Conservation (phyloP, 129 eudicot species). For the Solidago caesia region DNA sequence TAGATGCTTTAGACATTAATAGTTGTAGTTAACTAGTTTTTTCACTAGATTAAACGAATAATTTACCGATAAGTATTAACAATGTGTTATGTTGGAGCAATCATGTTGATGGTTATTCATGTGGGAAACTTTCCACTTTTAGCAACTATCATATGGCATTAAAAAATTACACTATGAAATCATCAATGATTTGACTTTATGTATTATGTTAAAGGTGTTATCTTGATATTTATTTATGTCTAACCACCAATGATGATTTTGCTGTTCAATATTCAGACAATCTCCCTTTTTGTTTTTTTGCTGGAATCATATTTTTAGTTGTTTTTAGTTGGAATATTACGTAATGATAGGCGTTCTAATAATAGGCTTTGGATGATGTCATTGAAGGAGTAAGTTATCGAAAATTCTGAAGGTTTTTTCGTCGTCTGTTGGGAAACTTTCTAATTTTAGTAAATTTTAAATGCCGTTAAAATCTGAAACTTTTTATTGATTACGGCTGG, state of each 20-base stretch:
- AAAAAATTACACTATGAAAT: background rate
- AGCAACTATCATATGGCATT: slow-evolving; percentile 10
- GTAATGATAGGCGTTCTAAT: slow-evolving; percentile 13
- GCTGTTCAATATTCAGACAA: slow-evolving; percentile 18
- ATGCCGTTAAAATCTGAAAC: background rate
- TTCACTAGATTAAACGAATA: background rate
- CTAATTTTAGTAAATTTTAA: slow-evolving; percentile 13
- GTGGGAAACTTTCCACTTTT: slow-evolving; percentile 6
- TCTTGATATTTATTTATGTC: background rate
- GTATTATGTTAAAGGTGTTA: slow-evolving; percentile 14
- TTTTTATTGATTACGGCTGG: background rate
- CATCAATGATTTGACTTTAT: slow-evolving; percentile 12
- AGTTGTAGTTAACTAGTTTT: background rate
- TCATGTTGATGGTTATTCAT: slow-evolving; percentile 15
- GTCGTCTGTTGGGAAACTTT: background rate
- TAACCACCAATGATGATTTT: background rate
- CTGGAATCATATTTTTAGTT: slow-evolving; percentile 11
- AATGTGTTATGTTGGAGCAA: background rate
- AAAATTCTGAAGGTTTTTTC: background rate
- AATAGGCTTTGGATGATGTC: slow-evolving; percentile 17
- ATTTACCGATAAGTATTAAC: background rate
- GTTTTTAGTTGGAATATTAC: slow-evolving; percentile 13
- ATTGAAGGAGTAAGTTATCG: background rate
- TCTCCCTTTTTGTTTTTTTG: slow-evolving; percentile 11
- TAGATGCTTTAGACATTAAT: background rate